Evolutionary conservation across 345 rosid species (phyloP), one percentile per base, ranked within the genome.

Genomic region (Draba incana): DNA sequence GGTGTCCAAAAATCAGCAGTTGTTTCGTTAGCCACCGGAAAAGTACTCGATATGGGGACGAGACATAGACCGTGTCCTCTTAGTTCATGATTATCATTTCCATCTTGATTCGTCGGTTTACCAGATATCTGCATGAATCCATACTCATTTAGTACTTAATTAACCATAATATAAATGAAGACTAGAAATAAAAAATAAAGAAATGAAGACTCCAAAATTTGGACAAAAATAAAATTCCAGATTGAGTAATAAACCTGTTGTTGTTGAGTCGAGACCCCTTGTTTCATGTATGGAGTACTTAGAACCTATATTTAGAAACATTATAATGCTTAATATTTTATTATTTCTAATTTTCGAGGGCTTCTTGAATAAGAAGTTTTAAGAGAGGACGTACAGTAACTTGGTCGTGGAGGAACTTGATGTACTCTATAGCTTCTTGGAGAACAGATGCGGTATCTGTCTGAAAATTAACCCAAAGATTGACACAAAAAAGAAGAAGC

Each of bases 381-480:
- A 25, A 35, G 13, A 51, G 23, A 48, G 23, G 60, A 68, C 82
- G n/a, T 85, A 93, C 98, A 60, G 63, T 82, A 67, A 93, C 82
- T 83, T 93, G 98, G 3, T 85, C 94, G 43, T 90, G 96, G 62
- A 90, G 93, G 76, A 90, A 83, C 73, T 87, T 90, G 81, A 93
- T 86, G 75, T 86, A 90, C 54, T 85, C 93, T 54, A 93, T 84
- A 30, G 97, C 98, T 85, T 93, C 98, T 68, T 92, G 87, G 56
- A 93, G 98, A 74, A 93, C 98, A n/a, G 98, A 93, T 54, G 98
- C 98, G 31, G 97, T 93, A 81, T 93, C 98, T 45, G 93, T 93
- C 98, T 93, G 87, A 49, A 71, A 47, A 58, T 30, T 57, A 57
- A 48, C 24, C 47, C 16, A 70, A 67, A 31, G 37, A 30, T 12